Conservation (phyloP, 345 rosid species). For the sweet orange (Citrus sinensis) region DVS_A1.0 CM039169.1:2713001-2713500, state of each 20-base stretch:
- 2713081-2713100: conserved; percentile 95
- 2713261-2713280: conserved; percentile 74
- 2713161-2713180: conserved; percentile 87
- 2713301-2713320: background rate
- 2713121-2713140: conserved; percentile 92
- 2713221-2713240: conserved; percentile 80
- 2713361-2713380: conserved; percentile 15
- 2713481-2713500: conserved; percentile 82
- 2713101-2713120: conserved; percentile 77
- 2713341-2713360: background rate
- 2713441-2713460: conserved; percentile 53
- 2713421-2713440: conserved; percentile 85
- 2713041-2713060: conserved; percentile 86
- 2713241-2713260: conserved; percentile 88
- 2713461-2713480: conserved; percentile 94
- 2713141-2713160: conserved; percentile 80
- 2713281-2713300: background rate
- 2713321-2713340: background rate
- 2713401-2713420: conserved; percentile 59
- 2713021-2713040: conserved; percentile 87
- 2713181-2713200: conserved; percentile 76
- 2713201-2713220: conserved; percentile 85
- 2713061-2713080: conserved; percentile 89
- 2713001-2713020: conserved; percentile 58
- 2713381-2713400: conserved; percentile 59